phyloP scores from a whole-genome alignment of 139 green algal genomes.

The Coelastrella sp. region DNA sequence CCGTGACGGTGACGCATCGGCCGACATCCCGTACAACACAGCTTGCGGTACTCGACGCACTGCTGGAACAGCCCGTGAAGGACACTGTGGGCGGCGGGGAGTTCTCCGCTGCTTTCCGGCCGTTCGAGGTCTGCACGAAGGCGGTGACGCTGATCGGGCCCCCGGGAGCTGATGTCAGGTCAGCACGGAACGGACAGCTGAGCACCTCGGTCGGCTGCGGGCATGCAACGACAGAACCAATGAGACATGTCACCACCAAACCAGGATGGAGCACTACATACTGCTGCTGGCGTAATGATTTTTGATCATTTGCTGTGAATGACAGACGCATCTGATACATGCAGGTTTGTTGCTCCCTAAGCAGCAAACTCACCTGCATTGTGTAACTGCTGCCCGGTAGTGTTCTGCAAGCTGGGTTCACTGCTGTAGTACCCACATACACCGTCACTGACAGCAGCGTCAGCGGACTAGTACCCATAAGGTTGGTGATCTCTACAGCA shows the following conservation, averaged over 20 bases:
- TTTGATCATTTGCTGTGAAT: too few relatives aligned
- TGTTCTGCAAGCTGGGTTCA: background rate
- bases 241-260: background rate
- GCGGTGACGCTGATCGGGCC: background rate
- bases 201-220: background rate
- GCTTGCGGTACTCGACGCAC: background rate
- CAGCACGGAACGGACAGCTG: background rate
- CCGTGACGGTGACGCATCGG: background rate
- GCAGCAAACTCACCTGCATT: background rate
- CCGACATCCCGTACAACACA: conserved; percentile 3
- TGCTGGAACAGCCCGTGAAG: background rate
- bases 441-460: conserved; percentile 8
- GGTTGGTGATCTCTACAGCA: conserved; percentile 22
- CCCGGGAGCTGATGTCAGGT: background rate
- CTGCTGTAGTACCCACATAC: background rate
- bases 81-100: background rate
- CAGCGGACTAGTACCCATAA: background rate
- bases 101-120: background rate
- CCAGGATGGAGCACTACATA: too few relatives aligned
- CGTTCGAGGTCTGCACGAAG: background rate
- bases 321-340: too few relatives aligned
- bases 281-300: too few relatives aligned
- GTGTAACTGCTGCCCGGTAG: background rate
- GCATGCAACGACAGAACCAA: background rate
- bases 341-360: background rate